These are phyloP conservation scores for Euphrasia confusa DNA, from an alignment of 257 asterid genomes.

Conservation along the genomic window DNA sequence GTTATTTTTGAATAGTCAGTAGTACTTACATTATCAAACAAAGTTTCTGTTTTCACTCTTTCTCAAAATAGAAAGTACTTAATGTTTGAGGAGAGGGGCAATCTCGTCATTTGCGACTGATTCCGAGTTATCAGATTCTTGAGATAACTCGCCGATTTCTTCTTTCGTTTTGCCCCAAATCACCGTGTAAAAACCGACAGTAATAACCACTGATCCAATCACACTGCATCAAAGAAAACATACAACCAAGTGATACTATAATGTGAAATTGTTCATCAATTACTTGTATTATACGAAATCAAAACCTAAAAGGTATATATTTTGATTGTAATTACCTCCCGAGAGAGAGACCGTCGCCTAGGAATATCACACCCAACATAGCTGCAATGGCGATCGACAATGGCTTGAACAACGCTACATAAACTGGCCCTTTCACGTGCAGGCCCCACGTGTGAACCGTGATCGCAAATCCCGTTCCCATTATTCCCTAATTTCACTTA, in stretches of 20 bases:
- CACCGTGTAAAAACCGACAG: conserved; percentile 32
- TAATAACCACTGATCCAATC: conserved; percentile 27
- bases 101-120: neutral
- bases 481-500: conserved; percentile 21
- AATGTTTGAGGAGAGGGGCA: conserved; percentile 25
- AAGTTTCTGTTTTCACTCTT: too few species aligned
- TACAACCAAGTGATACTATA: too few species aligned
- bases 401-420: conserved; percentile 45
- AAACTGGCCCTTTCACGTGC: conserved; percentile 48
- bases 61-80: neutral
- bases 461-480: conserved; percentile 26
- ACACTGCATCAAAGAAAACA: conserved; percentile 16
- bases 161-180: conserved; percentile 29
- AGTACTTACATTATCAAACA: too few species aligned
- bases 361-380: conserved; percentile 39
- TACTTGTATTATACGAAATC: too few species aligned
- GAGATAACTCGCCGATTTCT: conserved; percentile 6
- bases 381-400: conserved; percentile 47
- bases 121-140: too few species aligned
- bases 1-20: too few species aligned
- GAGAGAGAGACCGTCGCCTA: conserved; percentile 41
- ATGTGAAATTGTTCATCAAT: neutral
- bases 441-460: conserved; percentile 39
- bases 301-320: too few species aligned
- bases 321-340: conserved; percentile 39